These are phyloP conservation scores for Karstenula rhodostoma DNA, from an alignment of 2,329 filamentous ascomycete genomes.

Conservation along the genomic window DNA sequence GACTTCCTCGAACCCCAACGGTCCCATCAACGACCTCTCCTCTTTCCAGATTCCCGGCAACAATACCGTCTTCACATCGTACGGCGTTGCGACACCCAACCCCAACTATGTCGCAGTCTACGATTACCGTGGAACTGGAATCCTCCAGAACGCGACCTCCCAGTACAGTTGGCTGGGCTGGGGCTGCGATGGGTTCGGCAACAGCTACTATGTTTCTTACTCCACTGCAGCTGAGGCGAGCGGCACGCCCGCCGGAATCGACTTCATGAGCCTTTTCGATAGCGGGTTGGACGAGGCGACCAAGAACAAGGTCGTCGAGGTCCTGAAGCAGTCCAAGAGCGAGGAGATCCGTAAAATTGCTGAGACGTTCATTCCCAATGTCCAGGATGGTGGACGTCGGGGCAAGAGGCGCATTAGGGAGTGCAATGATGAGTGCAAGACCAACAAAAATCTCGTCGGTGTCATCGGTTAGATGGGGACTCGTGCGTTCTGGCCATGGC, in stretches of 20 bases:
- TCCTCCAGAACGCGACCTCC: constrained; percentile 22
- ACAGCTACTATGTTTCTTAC: constrained; percentile 25
- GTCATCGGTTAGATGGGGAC: constrained; percentile 13
- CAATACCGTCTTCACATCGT: constrained; percentile 23
- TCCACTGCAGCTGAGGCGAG: constrained; percentile 19
- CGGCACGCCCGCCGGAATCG: constrained; percentile 24
- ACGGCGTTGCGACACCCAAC: constrained; percentile 26
- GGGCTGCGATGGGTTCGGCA: constrained; percentile 25
- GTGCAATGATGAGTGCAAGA: constrained; percentile 29
- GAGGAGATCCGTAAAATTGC: constrained; percentile 19
- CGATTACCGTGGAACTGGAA: constrained; percentile 23
- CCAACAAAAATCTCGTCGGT: constrained; percentile 20
- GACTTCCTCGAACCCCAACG: constrained; percentile 10
- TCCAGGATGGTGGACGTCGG: constrained; percentile 22
- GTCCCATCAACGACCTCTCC: constrained; percentile 27
- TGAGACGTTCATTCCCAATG: constrained; percentile 9
- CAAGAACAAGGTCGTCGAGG: constrained; percentile 9
- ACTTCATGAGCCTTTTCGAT: constrained; percentile 25
- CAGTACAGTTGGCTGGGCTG: constrained; percentile 25
- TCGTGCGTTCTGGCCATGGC: not conserved
- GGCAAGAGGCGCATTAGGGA: constrained; percentile 15
- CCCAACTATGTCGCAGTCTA: constrained; percentile 6
- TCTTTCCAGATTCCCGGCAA: constrained; percentile 29
- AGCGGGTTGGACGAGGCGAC: constrained; percentile 21
- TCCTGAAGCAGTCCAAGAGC: constrained; percentile 15